Conservation (phyloP, 345 rosid genomes). For the Salix viminalis region DNA sequence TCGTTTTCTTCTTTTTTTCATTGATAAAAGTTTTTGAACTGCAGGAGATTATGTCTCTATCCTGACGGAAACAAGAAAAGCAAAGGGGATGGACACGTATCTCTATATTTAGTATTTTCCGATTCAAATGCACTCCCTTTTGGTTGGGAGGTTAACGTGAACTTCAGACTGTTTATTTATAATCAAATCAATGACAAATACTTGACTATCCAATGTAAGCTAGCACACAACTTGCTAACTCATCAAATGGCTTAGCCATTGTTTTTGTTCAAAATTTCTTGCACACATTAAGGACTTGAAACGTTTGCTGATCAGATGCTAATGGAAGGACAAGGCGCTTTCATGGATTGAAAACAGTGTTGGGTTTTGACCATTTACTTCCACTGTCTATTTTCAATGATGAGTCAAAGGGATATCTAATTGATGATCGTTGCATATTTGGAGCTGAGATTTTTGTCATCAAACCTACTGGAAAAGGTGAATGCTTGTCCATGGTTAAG, state of each 20-base stretch:
- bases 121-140: neutral
- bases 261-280: neutral
- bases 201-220: constrained; percentile 7
- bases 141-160: neutral
- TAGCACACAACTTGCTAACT: neutral
- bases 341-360: neutral
- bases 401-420: neutral
- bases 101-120: constrained; percentile 6
- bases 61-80: constrained; percentile 8
- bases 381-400: neutral
- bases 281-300: neutral
- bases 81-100: neutral
- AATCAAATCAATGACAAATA: neutral
- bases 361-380: neutral
- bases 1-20: neutral
- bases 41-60: constrained; percentile 8
- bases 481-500: neutral
- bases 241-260: neutral
- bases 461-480: neutral
- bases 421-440: constrained; percentile 14
- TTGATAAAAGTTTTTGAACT: neutral
- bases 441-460: constrained; percentile 12
- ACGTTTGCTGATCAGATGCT: neutral
- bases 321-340: neutral
- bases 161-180: constrained; percentile 9